Base-by-base conservation (phyloP, 2,329 filamentous ascomycete species). In the Trichophyton schoenleinii region DNA sequence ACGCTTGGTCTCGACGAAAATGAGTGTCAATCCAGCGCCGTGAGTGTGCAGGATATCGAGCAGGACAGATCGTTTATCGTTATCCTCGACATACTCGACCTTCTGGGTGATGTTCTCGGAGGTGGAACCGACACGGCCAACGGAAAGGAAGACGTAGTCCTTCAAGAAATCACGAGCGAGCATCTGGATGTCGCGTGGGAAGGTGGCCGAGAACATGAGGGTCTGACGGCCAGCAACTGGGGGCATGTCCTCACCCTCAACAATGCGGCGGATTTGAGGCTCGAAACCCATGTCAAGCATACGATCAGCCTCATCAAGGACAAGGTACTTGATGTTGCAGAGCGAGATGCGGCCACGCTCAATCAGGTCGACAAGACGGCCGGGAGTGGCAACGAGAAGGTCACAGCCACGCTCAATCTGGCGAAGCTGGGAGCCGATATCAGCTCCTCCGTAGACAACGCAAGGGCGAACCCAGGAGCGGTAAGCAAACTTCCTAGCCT, bases 211-310 rank as follows among this genome's bases (percentile, higher is more conserved):
- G 77, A 99, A 99, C 94, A 99, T 99, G 81, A 99, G 92, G 61
- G 94, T 99, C 79, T 99, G 94, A 72, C 94, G 91, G 69, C 83
- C 80, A 67, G 85, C 79, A 64, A 92, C 89, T 60, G 78, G 76
- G 62, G 94, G 94, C 94, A 99, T 99, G 71, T 99, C 94, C 79
- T 97, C 94, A 64, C 91, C 91, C 78, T 97, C 92, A 53, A 99
- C 94, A 71, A 99, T 97, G 70, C 92, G 89, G 72, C 94, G 91
- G 73, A 99, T 99, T 80, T 99, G 94, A 71, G 94, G 94, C 82
- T 99, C 94, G 83, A 99, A 99, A 94, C 94, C 94, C 94, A 99
- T 99, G 83, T 99, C 94, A 83, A 99, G 83, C 94, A 99, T 99
- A 76, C 94, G 94, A 81, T 99, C 94, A 76, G 94, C 94, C 84